phyloP scores from a whole-genome alignment of 23 red algal species.

The Gracilariopsis chorda region DNA sequence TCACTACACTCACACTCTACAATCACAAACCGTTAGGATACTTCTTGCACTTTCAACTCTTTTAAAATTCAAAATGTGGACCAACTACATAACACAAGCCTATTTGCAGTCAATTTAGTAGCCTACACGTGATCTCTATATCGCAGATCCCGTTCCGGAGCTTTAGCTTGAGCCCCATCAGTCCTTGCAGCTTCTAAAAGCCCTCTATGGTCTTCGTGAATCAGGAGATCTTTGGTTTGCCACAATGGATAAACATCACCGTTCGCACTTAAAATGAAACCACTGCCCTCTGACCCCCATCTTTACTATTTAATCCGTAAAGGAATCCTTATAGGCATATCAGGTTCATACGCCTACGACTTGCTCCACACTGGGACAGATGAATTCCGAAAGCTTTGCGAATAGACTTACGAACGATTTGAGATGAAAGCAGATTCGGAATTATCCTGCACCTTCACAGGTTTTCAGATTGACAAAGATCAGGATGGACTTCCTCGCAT shows the following conservation, averaged over 20 bases:
- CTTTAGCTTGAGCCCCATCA: neutral
- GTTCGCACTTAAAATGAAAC: neutral
- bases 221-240: neutral
- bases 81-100: conserved; percentile 7
- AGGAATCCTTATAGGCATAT: too few relatives aligned
- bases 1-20: neutral
- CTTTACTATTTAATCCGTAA: too few relatives aligned
- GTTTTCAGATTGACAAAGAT: too few relatives aligned
- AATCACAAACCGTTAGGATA: conserved; percentile 1
- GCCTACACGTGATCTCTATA: neutral
- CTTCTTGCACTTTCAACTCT: neutral
- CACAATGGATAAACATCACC: neutral
- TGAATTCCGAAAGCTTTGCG: too few relatives aligned
- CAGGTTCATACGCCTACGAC: too few relatives aligned
- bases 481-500: too few relatives aligned
- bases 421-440: too few relatives aligned
- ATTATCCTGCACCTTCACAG: too few relatives aligned
- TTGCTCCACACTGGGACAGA: too few relatives aligned
- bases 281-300: too few relatives aligned
- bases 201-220: neutral
- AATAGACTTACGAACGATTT: too few relatives aligned
- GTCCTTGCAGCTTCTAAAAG: neutral
- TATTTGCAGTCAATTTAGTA: neutral
- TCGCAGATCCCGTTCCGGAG: neutral
- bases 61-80: conserved; percentile 33